These are phyloP conservation scores for Capronia epimyces DNA, from an alignment of 2,329 filamentous ascomycete species.

Conservation along the genomic window DNA sequence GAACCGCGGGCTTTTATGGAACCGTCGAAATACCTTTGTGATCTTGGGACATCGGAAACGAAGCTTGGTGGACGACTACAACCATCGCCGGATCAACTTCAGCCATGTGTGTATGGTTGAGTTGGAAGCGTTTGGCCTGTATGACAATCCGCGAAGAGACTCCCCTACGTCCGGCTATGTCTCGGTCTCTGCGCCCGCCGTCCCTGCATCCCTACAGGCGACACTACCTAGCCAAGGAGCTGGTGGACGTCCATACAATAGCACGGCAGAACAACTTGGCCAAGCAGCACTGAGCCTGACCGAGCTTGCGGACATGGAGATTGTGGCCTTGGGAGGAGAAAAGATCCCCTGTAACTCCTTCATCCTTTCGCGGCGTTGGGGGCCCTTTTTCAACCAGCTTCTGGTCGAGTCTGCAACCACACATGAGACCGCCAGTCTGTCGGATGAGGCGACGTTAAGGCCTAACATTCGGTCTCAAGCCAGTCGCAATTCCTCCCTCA, in stretches of 20 bases:
- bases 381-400: conserved; percentile 89
- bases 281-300: conserved; percentile 69
- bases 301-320: conserved; percentile 96
- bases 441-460: conserved; percentile 68
- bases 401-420: conserved; percentile 70
- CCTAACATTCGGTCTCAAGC: conserved; percentile 47
- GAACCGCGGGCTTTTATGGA: conserved; percentile 94
- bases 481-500: conserved; percentile 68
- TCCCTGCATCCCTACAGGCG: conserved; percentile 49
- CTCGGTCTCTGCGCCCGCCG: conserved; percentile 70
- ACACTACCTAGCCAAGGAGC: conserved; percentile 49
- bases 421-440: conserved; percentile 50
- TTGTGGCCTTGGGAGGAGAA: conserved; percentile 84
- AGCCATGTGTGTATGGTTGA: conserved; percentile 96
- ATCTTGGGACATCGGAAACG: conserved; percentile 90
- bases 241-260: conserved; percentile 69
- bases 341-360: conserved; percentile 90
- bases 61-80: conserved; percentile 94
- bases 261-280: conserved; percentile 78
- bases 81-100: conserved; percentile 95
- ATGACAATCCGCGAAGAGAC: conserved; percentile 82
- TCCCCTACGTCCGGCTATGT: conserved; percentile 75
- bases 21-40: conserved; percentile 87
- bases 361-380: conserved; percentile 82
- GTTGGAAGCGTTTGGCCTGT: conserved; percentile 92